Evolutionary conservation across 2,329 filamentous ascomycete species (phyloP).

Genomic region (Periconia macrospinosa): DNA sequence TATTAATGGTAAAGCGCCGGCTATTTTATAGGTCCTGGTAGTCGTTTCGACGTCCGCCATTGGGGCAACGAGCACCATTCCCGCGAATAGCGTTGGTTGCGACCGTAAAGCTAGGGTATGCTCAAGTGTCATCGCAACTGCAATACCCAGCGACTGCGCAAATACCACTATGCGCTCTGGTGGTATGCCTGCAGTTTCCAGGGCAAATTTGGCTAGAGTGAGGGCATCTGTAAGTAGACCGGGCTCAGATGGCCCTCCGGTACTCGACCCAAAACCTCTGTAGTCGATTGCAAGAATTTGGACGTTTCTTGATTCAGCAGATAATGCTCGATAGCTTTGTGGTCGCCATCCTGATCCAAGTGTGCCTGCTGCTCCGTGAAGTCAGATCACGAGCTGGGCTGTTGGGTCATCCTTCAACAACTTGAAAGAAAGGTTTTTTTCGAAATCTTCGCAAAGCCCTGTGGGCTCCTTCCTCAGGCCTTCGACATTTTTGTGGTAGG

Average conservation of each 20-base stretch:
- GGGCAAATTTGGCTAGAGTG: conserved; percentile 57
- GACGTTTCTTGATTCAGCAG: conserved; percentile 54
- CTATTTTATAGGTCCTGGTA: conserved; percentile 60
- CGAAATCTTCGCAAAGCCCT: conserved; percentile 58
- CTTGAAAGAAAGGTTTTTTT: conserved; percentile 60
- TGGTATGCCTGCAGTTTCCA: conserved; percentile 55
- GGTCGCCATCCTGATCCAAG: conserved; percentile 59
- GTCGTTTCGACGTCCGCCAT: conserved; percentile 59
- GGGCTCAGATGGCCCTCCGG: conserved; percentile 57
- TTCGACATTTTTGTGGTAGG: conserved; percentile 49
- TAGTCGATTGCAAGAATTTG: conserved; percentile 65
- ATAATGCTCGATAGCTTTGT: conserved; percentile 59
- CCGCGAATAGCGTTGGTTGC: conserved; percentile 54
- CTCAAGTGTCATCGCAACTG: conserved; percentile 51
- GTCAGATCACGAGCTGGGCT: conserved; percentile 64
- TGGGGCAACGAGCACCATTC: conserved; percentile 59
- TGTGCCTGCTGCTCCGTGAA: conserved; percentile 62
- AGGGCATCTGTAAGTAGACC: conserved; percentile 59
- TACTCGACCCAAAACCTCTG: conserved; percentile 60
- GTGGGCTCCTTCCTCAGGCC: conserved; percentile 45
- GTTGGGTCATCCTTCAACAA: conserved; percentile 66
- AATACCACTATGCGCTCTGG: conserved; percentile 61
- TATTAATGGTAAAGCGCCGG: conserved; percentile 57
- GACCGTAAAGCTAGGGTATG: conserved; percentile 48
- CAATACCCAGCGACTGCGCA: conserved; percentile 62